A percentile compares a stretch with the other conserved stretches of the same genome.
These are phyloP conservation scores for Aspergillus aculeatus DNA, from an alignment of 2,329 filamentous ascomycete species.

Conservation along the genomic window DNA sequence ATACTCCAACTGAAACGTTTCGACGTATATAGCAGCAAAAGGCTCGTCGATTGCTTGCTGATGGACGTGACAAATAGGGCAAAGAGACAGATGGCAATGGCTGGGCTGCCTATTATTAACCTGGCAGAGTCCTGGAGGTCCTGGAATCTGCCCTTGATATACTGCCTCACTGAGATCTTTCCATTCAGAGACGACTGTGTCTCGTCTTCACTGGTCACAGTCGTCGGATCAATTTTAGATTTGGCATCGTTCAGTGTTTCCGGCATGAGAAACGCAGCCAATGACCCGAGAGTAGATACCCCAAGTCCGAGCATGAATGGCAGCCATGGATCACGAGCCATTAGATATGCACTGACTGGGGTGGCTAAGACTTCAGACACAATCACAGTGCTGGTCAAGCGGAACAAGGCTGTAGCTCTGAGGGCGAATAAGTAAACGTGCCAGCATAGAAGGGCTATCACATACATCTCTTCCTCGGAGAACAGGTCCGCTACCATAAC, in stretches of 20 bases:
- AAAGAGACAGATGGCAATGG: constrained; percentile 22
- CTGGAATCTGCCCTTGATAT: constrained; percentile 13
- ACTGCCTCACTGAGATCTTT: constrained; percentile 12
- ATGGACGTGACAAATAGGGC: constrained; percentile 24
- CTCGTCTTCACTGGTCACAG: not conserved
- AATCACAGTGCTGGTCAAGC: constrained; percentile 20
- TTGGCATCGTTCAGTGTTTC: constrained; percentile 24
- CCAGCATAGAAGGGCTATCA: not conserved
- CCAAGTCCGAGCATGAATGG: constrained; percentile 21
- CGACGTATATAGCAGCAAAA: constrained; percentile 32
- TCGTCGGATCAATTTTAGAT: constrained; percentile 6
- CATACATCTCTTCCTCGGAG: constrained; percentile 30
- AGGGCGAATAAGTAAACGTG: constrained; percentile 1
- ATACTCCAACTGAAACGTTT: constrained; percentile 32
- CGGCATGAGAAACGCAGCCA: constrained; percentile 18
- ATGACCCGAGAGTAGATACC: constrained; percentile 11
- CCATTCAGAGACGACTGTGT: not conserved
- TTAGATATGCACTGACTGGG: constrained; percentile 30
- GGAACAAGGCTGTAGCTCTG: constrained; percentile 27
- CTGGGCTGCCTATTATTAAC: constrained; percentile 26
- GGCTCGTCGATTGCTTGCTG: constrained; percentile 20
- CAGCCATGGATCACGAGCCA: constrained; percentile 24
- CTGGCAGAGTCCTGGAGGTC: constrained; percentile 23
- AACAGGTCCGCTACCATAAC: constrained; percentile 30
- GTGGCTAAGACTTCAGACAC: constrained; percentile 27